These are phyloP conservation scores for Dillenia suffruticosa DNA, from an alignment of 164 flowering plant genomes.

Conservation along the genomic window DNA sequence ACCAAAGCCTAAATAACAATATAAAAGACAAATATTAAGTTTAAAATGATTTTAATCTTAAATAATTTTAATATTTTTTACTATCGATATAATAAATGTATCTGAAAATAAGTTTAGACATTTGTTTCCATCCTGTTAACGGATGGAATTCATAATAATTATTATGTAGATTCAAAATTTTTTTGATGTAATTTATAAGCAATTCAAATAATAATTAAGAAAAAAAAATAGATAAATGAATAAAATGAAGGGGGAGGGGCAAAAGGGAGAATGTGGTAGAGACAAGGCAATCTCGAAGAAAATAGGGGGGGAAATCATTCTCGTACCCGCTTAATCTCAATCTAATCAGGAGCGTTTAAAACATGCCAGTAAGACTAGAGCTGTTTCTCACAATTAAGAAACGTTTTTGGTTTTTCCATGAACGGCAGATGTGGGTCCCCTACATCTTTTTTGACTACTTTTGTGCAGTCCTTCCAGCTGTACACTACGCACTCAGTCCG, in stretches of 20 bases:
- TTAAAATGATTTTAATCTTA: too few species aligned
- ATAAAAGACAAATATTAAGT: too few species aligned
- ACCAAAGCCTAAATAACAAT: too few species aligned
- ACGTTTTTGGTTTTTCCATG: slow-evolving; percentile 9
- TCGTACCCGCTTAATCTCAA: slow-evolving; percentile 6
- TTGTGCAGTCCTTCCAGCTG: neutral
- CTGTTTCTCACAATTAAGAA: slow-evolving; percentile 24
- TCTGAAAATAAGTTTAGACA: too few species aligned
- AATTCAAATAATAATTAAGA: too few species aligned
- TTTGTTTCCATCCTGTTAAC: too few species aligned
- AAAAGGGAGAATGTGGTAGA: neutral
- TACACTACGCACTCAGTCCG: slow-evolving; percentile 28
- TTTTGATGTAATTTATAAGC: too few species aligned
- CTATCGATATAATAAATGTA: too few species aligned
- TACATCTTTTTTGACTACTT: slow-evolving; percentile 32
- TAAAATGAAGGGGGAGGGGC: neutral
- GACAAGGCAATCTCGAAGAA: neutral
- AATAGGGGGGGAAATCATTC: slow-evolving; percentile 7
- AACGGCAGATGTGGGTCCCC: slow-evolving; percentile 19
- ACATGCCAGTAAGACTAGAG: slow-evolving; percentile 38
- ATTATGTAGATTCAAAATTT: too few species aligned
- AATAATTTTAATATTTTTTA: too few species aligned
- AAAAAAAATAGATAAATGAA: neutral
- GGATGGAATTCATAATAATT: too few species aligned
- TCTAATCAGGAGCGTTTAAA: slow-evolving; percentile 18